These are phyloP conservation scores for Edaphochlamys debaryana DNA, from an alignment of 139 green algal genomes.

Conservation along the genomic window DNA sequence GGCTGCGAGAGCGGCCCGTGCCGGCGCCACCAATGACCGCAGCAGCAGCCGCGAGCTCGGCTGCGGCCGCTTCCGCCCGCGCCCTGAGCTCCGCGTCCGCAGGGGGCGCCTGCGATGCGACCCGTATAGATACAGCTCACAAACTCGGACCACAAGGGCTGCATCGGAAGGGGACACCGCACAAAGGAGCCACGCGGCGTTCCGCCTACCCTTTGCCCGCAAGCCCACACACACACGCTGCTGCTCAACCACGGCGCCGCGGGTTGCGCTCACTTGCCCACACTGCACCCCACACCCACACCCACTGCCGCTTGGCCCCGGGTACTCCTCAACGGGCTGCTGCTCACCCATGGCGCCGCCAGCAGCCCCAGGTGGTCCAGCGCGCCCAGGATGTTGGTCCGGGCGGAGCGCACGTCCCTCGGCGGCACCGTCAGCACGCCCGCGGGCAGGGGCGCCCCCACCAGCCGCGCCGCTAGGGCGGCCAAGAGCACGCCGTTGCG, in stretches of 20 bases:
- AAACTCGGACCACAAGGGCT: too few relatives aligned
- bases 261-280: too few relatives aligned
- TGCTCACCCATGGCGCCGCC: conserved; percentile 16
- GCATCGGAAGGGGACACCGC: too few relatives aligned
- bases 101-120: not conserved
- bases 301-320: too few relatives aligned
- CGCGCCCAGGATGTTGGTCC: conserved; percentile 49
- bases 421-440: conserved; percentile 9
- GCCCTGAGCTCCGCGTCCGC: not conserved
- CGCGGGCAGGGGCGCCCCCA: not conserved
- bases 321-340: too few relatives aligned
- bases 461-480: not conserved
- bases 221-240: too few relatives aligned
- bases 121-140: too few relatives aligned
- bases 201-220: too few relatives aligned
- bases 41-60: not conserved
- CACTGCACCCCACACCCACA: too few relatives aligned
- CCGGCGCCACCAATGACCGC: not conserved
- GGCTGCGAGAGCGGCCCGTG: not conserved
- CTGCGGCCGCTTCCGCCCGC: not conserved
- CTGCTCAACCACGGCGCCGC: too few relatives aligned
- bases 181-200: too few relatives aligned
- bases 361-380: conserved; percentile 51
- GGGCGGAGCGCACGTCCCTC: conserved; percentile 14
- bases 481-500: conserved; percentile 30